Evolutionary conservation across 345 rosid genomes (phyloP).

Genomic region (Populus davidiana): DNA sequence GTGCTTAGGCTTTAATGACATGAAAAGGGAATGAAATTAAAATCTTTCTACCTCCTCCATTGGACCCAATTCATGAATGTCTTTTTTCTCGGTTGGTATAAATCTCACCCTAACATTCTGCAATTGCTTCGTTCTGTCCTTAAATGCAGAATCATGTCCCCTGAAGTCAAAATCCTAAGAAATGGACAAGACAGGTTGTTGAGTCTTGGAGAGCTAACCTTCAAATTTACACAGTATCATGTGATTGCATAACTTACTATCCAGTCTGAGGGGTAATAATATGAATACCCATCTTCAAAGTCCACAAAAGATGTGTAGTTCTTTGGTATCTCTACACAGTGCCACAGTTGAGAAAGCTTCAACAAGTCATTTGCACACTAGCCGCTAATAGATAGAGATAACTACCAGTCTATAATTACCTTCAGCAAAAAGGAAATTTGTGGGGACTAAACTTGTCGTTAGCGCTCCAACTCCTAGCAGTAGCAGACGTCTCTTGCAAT

Average conservation of each 20-base stretch:
- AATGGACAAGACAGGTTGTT: not conserved
- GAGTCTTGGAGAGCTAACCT: slow-evolving; percentile 1
- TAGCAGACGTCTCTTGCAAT: slow-evolving; percentile 56
- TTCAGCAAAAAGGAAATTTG: slow-evolving; percentile 57
- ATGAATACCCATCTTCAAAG: slow-evolving; percentile 68
- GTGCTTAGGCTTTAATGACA: not conserved
- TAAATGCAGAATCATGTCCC: slow-evolving; percentile 90
- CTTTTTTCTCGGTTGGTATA: slow-evolving; percentile 69
- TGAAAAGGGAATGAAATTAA: not conserved
- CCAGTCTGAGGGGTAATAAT: slow-evolving; percentile 88
- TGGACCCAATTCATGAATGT: slow-evolving; percentile 79
- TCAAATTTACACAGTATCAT: not conserved
- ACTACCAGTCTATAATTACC: slow-evolving; percentile 33
- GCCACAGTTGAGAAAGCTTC: not conserved
- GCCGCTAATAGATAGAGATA: not conserved
- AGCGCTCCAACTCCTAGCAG: slow-evolving; percentile 63
- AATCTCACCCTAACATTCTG: slow-evolving; percentile 84
- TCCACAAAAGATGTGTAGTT: slow-evolving; percentile 63
- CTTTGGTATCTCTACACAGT: slow-evolving; percentile 56
- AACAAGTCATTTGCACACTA: not conserved
- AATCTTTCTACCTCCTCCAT: slow-evolving; percentile 58
- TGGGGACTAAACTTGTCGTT: slow-evolving; percentile 48
- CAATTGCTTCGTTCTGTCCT: slow-evolving; percentile 65
- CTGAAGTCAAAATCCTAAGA: slow-evolving; percentile 72
- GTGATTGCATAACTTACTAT: slow-evolving; percentile 45